These are phyloP conservation scores for Penicillium sp. DNA, from an alignment of 2,329 filamentous ascomycete genomes.

Conservation along the genomic window DNA sequence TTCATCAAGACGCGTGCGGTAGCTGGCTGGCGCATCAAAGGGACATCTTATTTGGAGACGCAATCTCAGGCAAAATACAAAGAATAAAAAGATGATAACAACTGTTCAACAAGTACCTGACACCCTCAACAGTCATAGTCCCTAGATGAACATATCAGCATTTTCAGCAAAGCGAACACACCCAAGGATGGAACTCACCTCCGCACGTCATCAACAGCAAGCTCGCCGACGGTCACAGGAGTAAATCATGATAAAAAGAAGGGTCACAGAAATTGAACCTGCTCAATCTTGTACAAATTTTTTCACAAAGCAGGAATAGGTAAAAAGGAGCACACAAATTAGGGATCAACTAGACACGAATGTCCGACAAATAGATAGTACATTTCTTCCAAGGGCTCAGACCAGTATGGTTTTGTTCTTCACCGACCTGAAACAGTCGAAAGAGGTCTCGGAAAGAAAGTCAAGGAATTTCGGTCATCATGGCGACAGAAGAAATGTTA, in stretches of 20 bases:
- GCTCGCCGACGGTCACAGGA: no score
- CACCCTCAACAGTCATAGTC: no score
- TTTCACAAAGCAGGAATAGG: not conserved
- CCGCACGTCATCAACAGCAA: no score
- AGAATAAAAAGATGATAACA: not conserved
- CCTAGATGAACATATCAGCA: no score
- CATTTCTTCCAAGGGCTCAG: not conserved
- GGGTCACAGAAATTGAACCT: not conserved
- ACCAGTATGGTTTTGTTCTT: not conserved
- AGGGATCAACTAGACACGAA: not conserved
- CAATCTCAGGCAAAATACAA: not conserved
- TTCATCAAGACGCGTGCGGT: not conserved
- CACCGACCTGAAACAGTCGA: not conserved
- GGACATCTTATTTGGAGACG: not conserved
- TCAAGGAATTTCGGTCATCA: not conserved
- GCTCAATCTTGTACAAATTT: not conserved
- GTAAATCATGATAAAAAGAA: not conserved
- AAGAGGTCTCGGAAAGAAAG: not conserved
- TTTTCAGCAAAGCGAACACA: no score
- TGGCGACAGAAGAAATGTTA: not conserved
- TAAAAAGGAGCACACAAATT: not conserved
- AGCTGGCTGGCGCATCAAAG: not conserved
- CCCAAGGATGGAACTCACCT: no score
- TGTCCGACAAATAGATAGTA: not conserved
- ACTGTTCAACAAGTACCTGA: no score